Evolutionary conservation across 768 basidiomycete species (phyloP).

Genomic region (Hygrophoropsis aurantiaca): DNA sequence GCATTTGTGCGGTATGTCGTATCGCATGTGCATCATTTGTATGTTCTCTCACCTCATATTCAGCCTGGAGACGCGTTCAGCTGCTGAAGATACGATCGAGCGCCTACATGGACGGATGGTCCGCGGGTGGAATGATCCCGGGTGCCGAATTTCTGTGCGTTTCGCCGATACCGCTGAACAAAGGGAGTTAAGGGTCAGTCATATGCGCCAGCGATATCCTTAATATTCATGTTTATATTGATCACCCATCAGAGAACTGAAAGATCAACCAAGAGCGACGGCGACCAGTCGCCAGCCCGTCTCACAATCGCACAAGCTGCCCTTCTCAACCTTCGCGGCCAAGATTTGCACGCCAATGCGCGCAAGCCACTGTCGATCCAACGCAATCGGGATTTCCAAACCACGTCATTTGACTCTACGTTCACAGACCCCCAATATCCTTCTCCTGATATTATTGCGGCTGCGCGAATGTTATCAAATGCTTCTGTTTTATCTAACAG

Average conservation of each 20-base stretch:
- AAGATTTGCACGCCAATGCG: conserved; percentile 40
- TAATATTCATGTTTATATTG: conserved; percentile 1
- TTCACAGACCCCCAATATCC: conserved; percentile 3
- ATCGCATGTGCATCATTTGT: not conserved
- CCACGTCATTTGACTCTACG: conserved; percentile 1
- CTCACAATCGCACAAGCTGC: conserved; percentile 80
- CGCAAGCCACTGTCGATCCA: conserved; percentile 7
- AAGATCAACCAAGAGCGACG: conserved; percentile 58
- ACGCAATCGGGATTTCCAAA: conserved; percentile 9
- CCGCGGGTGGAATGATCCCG: conserved; percentile 74
- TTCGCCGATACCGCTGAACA: conserved; percentile 81
- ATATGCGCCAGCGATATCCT: conserved; percentile 3
- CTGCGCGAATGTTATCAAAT: conserved; percentile 8
- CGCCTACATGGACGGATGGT: conserved; percentile 79
- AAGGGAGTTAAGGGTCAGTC: conserved; percentile 68
- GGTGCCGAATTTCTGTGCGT: conserved; percentile 75
- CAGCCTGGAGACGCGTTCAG: conserved; percentile 70
- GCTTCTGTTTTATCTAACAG: conserved; percentile 19
- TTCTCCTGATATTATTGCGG: conserved; percentile 3
- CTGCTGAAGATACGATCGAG: conserved; percentile 77
- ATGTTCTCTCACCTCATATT: not conserved
- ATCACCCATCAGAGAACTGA: conserved; percentile 52
- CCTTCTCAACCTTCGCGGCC: conserved; percentile 71
- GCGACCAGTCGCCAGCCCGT: conserved; percentile 53
- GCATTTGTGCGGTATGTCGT: conserved; percentile 71